phyloP scores from a whole-genome alignment of 495 filamentous ascomycete species.

The Penicillium soppii region DNA sequence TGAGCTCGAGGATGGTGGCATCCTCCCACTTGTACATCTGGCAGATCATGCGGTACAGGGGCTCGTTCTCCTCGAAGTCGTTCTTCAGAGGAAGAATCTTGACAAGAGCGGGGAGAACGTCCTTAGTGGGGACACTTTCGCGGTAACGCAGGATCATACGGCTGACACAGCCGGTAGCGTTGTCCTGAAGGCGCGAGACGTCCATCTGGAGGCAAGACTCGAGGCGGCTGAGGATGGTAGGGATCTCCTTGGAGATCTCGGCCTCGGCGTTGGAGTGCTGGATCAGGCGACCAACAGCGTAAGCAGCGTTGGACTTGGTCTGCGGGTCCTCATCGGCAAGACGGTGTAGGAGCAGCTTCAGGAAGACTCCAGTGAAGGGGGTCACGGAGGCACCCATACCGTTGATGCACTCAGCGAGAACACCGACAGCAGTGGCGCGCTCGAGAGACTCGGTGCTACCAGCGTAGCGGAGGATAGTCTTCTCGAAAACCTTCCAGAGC shows the following conservation, averaged over 20 bases:
- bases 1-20: slow-evolving; percentile 70
- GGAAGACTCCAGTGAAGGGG: slow-evolving; percentile 68
- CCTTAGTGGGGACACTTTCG: slow-evolving; percentile 70
- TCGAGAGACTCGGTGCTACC: slow-evolving; percentile 80
- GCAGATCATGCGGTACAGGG: slow-evolving; percentile 83
- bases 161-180: slow-evolving; percentile 87
- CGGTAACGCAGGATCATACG: slow-evolving; percentile 88
- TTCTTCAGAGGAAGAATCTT: slow-evolving; percentile 83
- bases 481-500: slow-evolving; percentile 91
- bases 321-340: slow-evolving; percentile 87
- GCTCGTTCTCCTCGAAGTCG: slow-evolving; percentile 95
- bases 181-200: slow-evolving; percentile 81
- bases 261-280: slow-evolving; percentile 71
- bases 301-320: slow-evolving; percentile 92
- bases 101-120: slow-evolving; percentile 80
- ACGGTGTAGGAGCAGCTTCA: slow-evolving; percentile 83
- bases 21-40: slow-evolving; percentile 77
- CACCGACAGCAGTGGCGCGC: slow-evolving; percentile 83
- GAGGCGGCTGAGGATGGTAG: slow-evolving; percentile 73
- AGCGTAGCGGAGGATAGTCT: slow-evolving; percentile 83
- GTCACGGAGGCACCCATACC: slow-evolving; percentile 79
- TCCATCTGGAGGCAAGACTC: slow-evolving; percentile 77
- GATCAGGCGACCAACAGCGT: slow-evolving; percentile 80
- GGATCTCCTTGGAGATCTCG: slow-evolving; percentile 70
- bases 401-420: slow-evolving; percentile 87